These are phyloP conservation scores for Myochromella boudieri DNA, from an alignment of 768 basidiomycete species.

Conservation along the genomic window DNA sequence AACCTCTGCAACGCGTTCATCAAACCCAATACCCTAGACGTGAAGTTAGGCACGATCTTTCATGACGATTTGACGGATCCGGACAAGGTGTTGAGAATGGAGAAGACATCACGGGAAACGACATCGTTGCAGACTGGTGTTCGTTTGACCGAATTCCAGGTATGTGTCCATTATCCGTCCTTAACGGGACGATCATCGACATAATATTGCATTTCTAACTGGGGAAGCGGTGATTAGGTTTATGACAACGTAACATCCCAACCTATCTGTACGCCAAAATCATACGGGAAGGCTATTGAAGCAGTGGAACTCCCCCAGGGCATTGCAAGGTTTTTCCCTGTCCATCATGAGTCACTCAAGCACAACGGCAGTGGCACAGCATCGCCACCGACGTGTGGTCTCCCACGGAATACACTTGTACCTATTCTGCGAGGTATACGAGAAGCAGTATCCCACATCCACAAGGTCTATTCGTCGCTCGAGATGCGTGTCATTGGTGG, in stretches of 20 bases:
- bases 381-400: constrained; percentile 43
- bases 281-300: constrained; percentile 77
- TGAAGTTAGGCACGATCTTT: constrained; percentile 91
- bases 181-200: background rate
- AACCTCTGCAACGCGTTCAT: constrained; percentile 73
- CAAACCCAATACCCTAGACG: constrained; percentile 85
- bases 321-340: constrained; percentile 76
- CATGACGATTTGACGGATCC: constrained; percentile 64
- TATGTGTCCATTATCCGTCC: constrained; percentile 28
- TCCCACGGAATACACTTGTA: constrained; percentile 54
- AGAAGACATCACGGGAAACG: constrained; percentile 60
- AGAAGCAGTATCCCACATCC: constrained; percentile 49
- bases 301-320: constrained; percentile 68
- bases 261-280: constrained; percentile 63
- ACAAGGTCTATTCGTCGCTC: constrained; percentile 42
- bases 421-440: constrained; percentile 58
- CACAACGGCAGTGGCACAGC: too few species aligned
- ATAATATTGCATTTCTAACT: background rate
- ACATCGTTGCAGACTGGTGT: constrained; percentile 78
- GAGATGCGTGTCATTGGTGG: constrained; percentile 81
- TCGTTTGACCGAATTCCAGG: constrained; percentile 88
- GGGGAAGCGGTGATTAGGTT: constrained; percentile 48
- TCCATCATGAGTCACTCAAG: constrained; percentile 21
- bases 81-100: constrained; percentile 81
- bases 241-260: constrained; percentile 57